Conservation (phyloP, 2,329 filamentous ascomycete genomes). For the Zopfia rhizophila region DNA sequence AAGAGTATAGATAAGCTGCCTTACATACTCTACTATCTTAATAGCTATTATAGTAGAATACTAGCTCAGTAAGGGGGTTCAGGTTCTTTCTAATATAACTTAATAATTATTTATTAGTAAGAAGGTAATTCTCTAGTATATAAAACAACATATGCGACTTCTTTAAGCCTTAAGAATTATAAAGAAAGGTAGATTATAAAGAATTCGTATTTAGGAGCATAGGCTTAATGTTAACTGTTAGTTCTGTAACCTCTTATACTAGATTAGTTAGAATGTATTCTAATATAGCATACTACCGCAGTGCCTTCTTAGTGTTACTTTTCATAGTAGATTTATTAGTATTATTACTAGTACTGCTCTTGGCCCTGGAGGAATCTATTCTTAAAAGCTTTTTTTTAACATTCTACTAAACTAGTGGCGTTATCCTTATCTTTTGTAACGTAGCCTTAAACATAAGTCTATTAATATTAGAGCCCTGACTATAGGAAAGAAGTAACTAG, state of each 20-base stretch:
- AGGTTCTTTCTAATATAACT: conserved; percentile 55
- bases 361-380: too few relatives aligned
- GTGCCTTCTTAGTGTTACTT: too few relatives aligned
- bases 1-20: conserved; percentile 24
- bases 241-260: too few relatives aligned
- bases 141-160: conserved; percentile 69
- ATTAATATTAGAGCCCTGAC: too few relatives aligned
- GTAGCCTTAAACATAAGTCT: too few relatives aligned
- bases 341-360: too few relatives aligned
- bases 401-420: conserved; percentile 21
- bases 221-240: conserved; percentile 21
- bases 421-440: conserved; percentile 10
- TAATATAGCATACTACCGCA: conserved; percentile 17
- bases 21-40: conserved; percentile 25
- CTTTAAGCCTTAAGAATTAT: conserved; percentile 68
- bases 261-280: too few relatives aligned
- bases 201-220: conserved; percentile 63
- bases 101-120: conserved; percentile 18
- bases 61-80: conserved; percentile 65
- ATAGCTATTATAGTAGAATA: conserved; percentile 62
- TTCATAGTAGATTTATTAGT: too few relatives aligned
- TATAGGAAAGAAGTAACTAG: not conserved
- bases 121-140: conserved; percentile 66
- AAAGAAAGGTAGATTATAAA: conserved; percentile 69
- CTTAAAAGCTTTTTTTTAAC: conserved; percentile 10